Conservation (phyloP, 2,329 filamentous ascomycete genomes). For the Xylariaceae sp. region DNA sequence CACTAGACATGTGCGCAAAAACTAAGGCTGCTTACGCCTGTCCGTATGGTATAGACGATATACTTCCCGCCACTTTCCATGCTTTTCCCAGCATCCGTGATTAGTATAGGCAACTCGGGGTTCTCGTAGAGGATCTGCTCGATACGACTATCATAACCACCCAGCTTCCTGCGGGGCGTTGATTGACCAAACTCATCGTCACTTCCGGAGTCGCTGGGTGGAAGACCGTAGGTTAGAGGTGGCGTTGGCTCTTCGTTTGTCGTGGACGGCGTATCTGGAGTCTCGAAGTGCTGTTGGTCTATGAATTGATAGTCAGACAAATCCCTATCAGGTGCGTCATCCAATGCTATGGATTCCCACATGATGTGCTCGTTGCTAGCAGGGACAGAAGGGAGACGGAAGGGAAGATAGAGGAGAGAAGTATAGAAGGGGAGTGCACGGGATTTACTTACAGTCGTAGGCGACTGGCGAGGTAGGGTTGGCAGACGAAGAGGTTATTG, state of each 20-base stretch:
- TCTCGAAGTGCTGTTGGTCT: constrained; percentile 54
- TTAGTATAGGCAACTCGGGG: constrained; percentile 80
- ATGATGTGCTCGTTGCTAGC: constrained; percentile 25
- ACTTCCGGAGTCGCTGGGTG: constrained; percentile 40
- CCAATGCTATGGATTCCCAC: constrained; percentile 36
- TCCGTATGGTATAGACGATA: constrained; percentile 95
- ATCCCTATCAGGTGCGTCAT: constrained; percentile 36
- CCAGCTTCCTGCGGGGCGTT: constrained; percentile 63
- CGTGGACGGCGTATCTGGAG: constrained; percentile 65
- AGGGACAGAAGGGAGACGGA: constrained; percentile 8
- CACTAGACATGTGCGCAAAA: not conserved
- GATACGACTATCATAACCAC: constrained; percentile 88
- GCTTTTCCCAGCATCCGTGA: constrained; percentile 94
- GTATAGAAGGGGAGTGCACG: no score
- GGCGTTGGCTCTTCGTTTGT: constrained; percentile 60
- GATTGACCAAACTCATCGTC: constrained; percentile 46
- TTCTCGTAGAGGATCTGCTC: constrained; percentile 98
- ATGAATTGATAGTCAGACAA: constrained; percentile 40
- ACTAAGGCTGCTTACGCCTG: constrained; percentile 59
- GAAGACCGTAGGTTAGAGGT: constrained; percentile 26
- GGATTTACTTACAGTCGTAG: constrained; percentile 49
- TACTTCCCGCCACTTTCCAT: constrained; percentile 84
- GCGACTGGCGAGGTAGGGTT: constrained; percentile 58
- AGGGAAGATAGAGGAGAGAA: not conserved
- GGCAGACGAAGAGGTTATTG: constrained; percentile 61